These are phyloP conservation scores for Spathaspora jeffriesii DNA, from an alignment of 1,139 yeast species.

Conservation along the genomic window DNA sequence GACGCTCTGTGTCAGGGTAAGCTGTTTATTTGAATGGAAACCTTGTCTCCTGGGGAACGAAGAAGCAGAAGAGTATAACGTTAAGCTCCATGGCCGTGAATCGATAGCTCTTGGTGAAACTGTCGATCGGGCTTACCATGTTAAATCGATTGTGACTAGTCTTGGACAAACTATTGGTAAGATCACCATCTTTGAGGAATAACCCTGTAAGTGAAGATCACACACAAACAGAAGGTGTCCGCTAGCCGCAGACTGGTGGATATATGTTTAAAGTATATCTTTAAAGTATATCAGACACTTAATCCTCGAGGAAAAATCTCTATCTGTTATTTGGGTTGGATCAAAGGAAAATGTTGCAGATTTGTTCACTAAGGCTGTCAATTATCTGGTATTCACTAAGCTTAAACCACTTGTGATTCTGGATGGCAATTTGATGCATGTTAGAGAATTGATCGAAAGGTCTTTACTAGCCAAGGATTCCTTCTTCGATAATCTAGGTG, in stretches of 20 bases:
- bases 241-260: background rate
- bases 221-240: background rate
- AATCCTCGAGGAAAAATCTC: background rate
- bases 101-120: slow-evolving; percentile 1
- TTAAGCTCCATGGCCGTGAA: slow-evolving; percentile 2
- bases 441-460: background rate
- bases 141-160: background rate
- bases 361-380: background rate
- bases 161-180: background rate
- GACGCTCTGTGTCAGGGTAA: slow-evolving; percentile 1
- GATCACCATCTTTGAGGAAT: background rate
- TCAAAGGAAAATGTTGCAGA: background rate
- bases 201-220: background rate
- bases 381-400: background rate
- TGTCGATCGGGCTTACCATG: background rate
- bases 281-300: background rate
- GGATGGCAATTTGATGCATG: background rate
- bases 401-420: background rate
- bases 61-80: slow-evolving; percentile 2
- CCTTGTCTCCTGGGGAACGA: slow-evolving; percentile 4
- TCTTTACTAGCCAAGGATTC: background rate
- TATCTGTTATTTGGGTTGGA: background rate
- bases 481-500: background rate
- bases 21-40: slow-evolving; percentile 5
- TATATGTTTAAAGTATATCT: no score